Evolutionary conservation across 2,329 filamentous ascomycete genomes (phyloP).

Genomic region (Nemania bipapillata): DNA sequence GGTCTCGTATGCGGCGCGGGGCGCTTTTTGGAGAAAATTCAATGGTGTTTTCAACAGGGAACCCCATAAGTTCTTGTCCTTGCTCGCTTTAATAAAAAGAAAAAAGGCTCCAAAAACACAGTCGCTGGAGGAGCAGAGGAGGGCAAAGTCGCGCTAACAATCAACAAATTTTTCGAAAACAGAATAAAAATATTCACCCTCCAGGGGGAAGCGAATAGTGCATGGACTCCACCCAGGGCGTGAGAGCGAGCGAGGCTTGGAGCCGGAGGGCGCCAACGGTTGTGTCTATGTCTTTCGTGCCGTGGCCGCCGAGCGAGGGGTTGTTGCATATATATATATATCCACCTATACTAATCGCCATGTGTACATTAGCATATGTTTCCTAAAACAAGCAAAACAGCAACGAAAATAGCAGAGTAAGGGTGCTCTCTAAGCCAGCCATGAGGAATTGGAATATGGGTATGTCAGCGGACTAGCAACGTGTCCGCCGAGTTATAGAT

Average conservation of each 20-base stretch:
- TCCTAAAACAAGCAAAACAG: neutral
- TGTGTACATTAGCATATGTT: neutral
- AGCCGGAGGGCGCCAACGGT: neutral
- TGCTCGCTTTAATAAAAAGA: no score
- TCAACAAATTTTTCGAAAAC: no score
- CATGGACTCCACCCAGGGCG: no score
- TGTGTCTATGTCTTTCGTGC: neutral
- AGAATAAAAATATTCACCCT: no score
- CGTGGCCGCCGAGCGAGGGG: neutral
- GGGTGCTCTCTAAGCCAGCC: neutral
- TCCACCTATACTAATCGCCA: neutral
- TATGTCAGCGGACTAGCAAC: neutral
- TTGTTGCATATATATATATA: neutral
- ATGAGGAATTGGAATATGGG: neutral
- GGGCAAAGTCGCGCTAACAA: no score
- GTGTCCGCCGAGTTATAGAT: neutral
- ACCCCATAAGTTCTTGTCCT: no score
- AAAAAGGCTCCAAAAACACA: no score
- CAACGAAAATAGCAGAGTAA: neutral
- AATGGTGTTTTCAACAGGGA: neutral
- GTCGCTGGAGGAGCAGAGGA: no score
- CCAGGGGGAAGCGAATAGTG: no score
- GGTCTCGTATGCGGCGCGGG: no score
- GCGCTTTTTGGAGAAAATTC: neutral
- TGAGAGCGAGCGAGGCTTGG: no score